Conservation (phyloP, 495 filamentous ascomycete genomes). For the Platismatia glauca region DNA sequence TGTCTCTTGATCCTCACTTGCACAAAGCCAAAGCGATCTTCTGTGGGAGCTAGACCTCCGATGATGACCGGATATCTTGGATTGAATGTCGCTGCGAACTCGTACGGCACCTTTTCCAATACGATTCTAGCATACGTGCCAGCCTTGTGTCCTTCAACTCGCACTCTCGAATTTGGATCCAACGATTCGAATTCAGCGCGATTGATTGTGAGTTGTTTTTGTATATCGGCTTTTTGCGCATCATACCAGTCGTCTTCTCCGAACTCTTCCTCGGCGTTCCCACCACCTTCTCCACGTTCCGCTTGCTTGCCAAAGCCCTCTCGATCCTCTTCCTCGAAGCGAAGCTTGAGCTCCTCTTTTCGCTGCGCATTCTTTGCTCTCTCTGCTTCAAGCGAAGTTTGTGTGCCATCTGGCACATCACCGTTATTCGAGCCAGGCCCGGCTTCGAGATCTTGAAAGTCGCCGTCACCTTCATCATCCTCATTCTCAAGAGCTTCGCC, state of each 20-base stretch:
- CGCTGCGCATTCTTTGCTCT: slow-evolving; percentile 80
- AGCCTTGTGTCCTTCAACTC: slow-evolving; percentile 85
- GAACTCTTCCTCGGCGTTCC: slow-evolving; percentile 58
- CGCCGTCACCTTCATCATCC: slow-evolving; percentile 75
- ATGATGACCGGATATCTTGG: slow-evolving; percentile 78
- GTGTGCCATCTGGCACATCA: slow-evolving; percentile 29
- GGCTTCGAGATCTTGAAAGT: slow-evolving; percentile 81
- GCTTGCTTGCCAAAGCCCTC: slow-evolving; percentile 82
- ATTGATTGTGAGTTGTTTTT: slow-evolving; percentile 93
- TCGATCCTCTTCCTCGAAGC: slow-evolving; percentile 94
- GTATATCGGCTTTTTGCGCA: slow-evolving; percentile 83
- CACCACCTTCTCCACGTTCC: slow-evolving; percentile 50
- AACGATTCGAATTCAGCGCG: slow-evolving; percentile 79
- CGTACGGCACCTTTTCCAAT: slow-evolving; percentile 76
- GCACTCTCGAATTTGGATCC: slow-evolving; percentile 66
- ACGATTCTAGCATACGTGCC: slow-evolving; percentile 89
- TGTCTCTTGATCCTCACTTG: slow-evolving; percentile 95
- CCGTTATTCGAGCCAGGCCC: slow-evolving; percentile 45
- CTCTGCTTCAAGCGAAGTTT: slow-evolving; percentile 62
- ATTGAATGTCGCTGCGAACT: slow-evolving; percentile 84
- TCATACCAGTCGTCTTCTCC: slow-evolving; percentile 99
- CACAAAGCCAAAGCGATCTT: slow-evolving; percentile 90
- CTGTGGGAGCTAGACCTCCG: slow-evolving; percentile 80
- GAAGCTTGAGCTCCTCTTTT: slow-evolving; percentile 88
- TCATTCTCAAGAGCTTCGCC: slow-evolving; percentile 40